Base-by-base conservation (phyloP, 108 stramenopile genomes). In the Nitzschia sp. region DNA sequence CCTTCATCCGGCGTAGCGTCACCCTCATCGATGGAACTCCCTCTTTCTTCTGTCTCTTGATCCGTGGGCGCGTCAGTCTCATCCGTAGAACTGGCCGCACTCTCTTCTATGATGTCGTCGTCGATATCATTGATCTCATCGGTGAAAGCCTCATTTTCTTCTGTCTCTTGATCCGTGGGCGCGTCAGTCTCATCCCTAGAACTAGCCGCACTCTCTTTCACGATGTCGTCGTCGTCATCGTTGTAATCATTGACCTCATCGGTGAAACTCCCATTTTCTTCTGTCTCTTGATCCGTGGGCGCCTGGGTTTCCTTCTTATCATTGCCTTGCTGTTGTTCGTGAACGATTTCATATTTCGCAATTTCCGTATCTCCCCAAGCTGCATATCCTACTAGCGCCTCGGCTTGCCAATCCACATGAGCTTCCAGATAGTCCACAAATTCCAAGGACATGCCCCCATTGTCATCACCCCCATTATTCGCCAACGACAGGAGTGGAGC, bases 401-500 rank as follows among this genome's bases (percentile, higher is more conserved):
- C 86, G 9, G 76, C 79, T 4, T 77, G 67, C 86, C 86, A 87
- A 62, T 87, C 71, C 2, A 78, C 55, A 77, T 82, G 75, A n/a
- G 77, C 77, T 32, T 72, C 70, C 31, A 87, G 70, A 68, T 77
- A 83, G 2, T 83, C 67, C 22, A 84, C 75, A 71, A 71, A 85
- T 32, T 87, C 68, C 16, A 31, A n/a, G 29, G 73, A 73, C 50
- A 80, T 56, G n/a, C n/a, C n/a, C n/a, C n/a, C n/a, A n/a, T n/a
- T n/a, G 21, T 32, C 16, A 3, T 21, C 22, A 13, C 38, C 9
- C 6, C 6, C 13, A 50, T 16, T 30, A 16, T 15, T 11, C 1
- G 38, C 0, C 4, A 38, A 19, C 61, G 44, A 53, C 33, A 52
- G 78, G 55, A 46, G 62, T 21, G 46, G 72, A 48, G 47, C 69